Percentiles rank a stretch among this genome's conserved stretches.
These are phyloP conservation scores for Obba rivulosa DNA, from an alignment of 768 basidiomycete genomes.

Conservation along the genomic window DNA sequence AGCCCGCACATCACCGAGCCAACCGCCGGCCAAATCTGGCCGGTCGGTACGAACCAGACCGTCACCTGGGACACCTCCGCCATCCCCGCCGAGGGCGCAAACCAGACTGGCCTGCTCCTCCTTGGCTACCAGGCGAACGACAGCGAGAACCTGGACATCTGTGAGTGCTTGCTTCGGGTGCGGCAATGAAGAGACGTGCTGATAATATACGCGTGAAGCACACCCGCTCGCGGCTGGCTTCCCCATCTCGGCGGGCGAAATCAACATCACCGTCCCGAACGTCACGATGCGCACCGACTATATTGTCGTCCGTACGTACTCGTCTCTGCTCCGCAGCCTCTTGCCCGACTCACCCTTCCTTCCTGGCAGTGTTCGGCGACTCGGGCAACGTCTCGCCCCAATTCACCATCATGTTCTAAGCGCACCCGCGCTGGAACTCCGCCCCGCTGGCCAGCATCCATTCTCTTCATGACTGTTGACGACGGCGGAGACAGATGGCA, in stretches of 20 bases:
- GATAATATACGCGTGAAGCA: constrained; percentile 20
- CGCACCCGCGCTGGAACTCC: no score
- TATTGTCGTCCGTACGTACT: constrained; percentile 38
- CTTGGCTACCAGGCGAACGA: constrained; percentile 36
- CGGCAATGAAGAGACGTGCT: not conserved
- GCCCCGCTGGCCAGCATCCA: no score
- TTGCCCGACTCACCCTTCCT: not conserved
- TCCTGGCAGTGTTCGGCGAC: constrained; percentile 40
- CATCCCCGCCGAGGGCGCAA: constrained; percentile 32
- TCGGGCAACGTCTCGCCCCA: constrained; percentile 32
- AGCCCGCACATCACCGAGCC: constrained; percentile 41
- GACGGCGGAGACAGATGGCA: no score
- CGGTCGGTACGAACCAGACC: constrained; percentile 26
- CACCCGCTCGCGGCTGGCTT: constrained; percentile 40
- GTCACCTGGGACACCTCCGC: constrained; percentile 40
- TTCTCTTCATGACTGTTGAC: no score
- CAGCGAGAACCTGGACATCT: constrained; percentile 35
- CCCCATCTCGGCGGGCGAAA: constrained; percentile 32
- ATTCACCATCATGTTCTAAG: constrained; percentile 21
- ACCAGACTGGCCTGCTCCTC: constrained; percentile 36
- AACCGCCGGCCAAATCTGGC: constrained; percentile 30
- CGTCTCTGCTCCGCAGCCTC: not conserved
- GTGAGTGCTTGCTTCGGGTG: constrained; percentile 28
- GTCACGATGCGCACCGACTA: constrained; percentile 34
- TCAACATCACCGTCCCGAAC: constrained; percentile 35